Evolutionary conservation across 805 yeast genomes (phyloP).

Genomic region (Yarrowia keelungensis): DNA sequence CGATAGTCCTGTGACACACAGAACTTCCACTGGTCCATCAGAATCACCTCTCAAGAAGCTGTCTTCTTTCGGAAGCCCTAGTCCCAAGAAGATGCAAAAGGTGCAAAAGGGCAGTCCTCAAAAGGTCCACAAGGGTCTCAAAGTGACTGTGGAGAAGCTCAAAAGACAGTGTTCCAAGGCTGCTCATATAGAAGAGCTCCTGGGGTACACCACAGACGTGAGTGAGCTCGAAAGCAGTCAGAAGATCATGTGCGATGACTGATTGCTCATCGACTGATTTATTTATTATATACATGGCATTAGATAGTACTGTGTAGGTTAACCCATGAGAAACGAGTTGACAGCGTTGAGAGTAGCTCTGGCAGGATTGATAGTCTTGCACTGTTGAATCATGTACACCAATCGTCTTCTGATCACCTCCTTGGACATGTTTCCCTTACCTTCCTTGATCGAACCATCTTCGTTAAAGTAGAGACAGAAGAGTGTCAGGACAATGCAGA

Average conservation of each 20-base stretch:
- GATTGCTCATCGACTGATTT: background rate
- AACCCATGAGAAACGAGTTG: conserved; percentile 62
- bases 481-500: conserved; percentile 63
- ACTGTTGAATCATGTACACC: conserved; percentile 54
- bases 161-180: conserved; percentile 18
- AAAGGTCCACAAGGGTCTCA: conserved; percentile 2
- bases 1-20: background rate
- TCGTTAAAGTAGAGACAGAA: conserved; percentile 57
- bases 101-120: background rate
- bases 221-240: conserved; percentile 19
- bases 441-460: conserved; percentile 49
- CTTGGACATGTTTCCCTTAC: conserved; percentile 50
- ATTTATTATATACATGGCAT: background rate
- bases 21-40: conserved; percentile 8
- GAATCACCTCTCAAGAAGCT: conserved; percentile 20
- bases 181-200: conserved; percentile 18
- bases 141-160: conserved; percentile 30
- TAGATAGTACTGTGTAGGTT: background rate
- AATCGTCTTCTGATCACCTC: conserved; percentile 63
- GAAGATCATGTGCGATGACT: conserved; percentile 32
- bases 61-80: conserved; percentile 29
- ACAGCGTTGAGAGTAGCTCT: conserved; percentile 78
- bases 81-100: conserved; percentile 12
- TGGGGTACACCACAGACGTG: conserved; percentile 20
- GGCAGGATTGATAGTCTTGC: conserved; percentile 71